Percentiles rank a stretch among this genome's conserved stretches.
Conservation (phyloP, 257 asterid genomes). For the Lavandula angustifolia region DNA sequence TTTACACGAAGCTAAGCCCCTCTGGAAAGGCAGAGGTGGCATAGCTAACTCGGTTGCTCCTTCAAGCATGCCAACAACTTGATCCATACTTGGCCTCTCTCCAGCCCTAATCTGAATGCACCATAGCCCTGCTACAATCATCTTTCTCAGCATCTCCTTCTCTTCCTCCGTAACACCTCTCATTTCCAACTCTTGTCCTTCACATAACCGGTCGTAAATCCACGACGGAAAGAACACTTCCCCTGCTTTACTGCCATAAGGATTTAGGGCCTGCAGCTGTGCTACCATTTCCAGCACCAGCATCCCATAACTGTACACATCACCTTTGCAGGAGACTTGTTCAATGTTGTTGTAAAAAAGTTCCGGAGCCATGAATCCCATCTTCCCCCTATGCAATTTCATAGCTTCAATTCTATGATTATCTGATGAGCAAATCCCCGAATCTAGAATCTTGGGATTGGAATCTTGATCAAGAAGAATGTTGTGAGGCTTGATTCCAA, state of each 20-base stretch:
- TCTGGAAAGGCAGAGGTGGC: constrained; percentile 47
- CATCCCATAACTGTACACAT: constrained; percentile 66
- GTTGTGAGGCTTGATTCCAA: constrained; percentile 48
- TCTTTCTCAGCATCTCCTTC: constrained; percentile 47
- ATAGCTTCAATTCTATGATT: not conserved
- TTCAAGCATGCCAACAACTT: constrained; percentile 57
- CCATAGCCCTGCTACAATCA: constrained; percentile 51
- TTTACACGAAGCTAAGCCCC: not conserved
- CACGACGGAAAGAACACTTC: constrained; percentile 51
- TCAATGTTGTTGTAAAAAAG: constrained; percentile 36
- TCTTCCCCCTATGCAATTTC: not conserved
- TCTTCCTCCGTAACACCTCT: constrained; percentile 41
- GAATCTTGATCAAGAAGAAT: constrained; percentile 48
- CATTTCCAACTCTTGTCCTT: constrained; percentile 41
- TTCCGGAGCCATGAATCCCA: constrained; percentile 40
- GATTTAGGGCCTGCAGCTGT: constrained; percentile 37
- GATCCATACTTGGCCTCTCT: constrained; percentile 50
- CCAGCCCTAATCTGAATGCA: constrained; percentile 54
- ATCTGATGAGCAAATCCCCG: constrained; percentile 40
- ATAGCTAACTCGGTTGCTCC: constrained; percentile 36
- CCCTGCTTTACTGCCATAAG: constrained; percentile 31
- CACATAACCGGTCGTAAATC: constrained; percentile 43
- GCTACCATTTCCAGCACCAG: constrained; percentile 54
- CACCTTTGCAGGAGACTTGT: constrained; percentile 48
- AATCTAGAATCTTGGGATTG: constrained; percentile 48